phyloP scores from a whole-genome alignment of 73 alveolate species.

The Paramecium bursaria region DNA sequence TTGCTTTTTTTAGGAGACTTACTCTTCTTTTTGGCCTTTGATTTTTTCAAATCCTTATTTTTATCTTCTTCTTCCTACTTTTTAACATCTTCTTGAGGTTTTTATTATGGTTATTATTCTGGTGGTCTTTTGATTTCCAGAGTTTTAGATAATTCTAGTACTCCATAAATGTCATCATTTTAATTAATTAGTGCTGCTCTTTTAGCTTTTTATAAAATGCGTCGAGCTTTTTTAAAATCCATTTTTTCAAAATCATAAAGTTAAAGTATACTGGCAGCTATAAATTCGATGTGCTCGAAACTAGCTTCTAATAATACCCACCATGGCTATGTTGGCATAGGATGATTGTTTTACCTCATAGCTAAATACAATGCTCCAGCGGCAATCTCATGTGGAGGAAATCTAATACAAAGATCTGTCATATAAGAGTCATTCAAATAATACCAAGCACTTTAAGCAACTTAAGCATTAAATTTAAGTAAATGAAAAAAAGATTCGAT shows the following conservation, averaged over 20 bases:
- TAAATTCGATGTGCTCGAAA: constrained; percentile 7
- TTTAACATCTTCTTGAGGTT: not conserved
- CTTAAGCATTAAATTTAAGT: constrained; percentile 50
- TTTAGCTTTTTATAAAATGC: constrained; percentile 34
- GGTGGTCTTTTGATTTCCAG: not conserved
- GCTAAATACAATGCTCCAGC: constrained; percentile 62
- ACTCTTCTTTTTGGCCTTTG: constrained; percentile 17
- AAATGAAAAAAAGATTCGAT: constrained; percentile 61
- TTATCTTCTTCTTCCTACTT: constrained; percentile 26
- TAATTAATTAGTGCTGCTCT: constrained; percentile 19
- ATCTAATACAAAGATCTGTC: constrained; percentile 52
- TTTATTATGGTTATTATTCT: not conserved
- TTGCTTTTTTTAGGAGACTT: constrained; percentile 37
- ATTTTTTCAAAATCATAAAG: constrained; percentile 52
- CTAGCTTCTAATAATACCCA: constrained; percentile 45
- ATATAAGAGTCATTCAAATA: constrained; percentile 59
- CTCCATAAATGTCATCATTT: constrained; percentile 45
- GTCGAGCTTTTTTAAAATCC: constrained; percentile 58
- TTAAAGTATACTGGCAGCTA: constrained; percentile 31
- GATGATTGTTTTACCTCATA: constrained; percentile 27
- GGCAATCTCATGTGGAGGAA: constrained; percentile 59
- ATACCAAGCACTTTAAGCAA: constrained; percentile 56
- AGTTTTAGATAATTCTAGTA: constrained; percentile 22
- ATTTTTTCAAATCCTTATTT: constrained; percentile 10
- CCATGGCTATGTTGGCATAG: constrained; percentile 61